Evolutionary conservation across 2,329 filamentous ascomycete genomes (phyloP).

Genomic region (Ophiocordyceps robertsii): DNA sequence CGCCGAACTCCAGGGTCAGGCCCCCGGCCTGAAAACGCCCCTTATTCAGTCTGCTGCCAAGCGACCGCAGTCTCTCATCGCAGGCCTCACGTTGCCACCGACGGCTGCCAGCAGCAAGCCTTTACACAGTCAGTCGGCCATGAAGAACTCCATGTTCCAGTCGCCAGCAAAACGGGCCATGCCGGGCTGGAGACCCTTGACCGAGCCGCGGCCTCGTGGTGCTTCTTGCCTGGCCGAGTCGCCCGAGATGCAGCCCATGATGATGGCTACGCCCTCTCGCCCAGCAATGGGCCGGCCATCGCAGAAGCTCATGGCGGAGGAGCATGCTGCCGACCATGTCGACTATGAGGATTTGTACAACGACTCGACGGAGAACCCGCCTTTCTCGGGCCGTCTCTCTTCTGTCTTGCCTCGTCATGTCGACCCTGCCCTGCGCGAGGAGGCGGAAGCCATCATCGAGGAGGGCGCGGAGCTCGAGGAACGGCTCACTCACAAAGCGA

Average conservation of each 20-base stretch:
- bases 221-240: slow-evolving; percentile 11
- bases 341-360: slow-evolving; percentile 18
- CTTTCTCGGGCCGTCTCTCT: slow-evolving; percentile 32
- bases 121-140: slow-evolving; percentile 21
- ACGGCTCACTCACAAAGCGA: neutral
- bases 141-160: slow-evolving; percentile 34
- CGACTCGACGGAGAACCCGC: slow-evolving; percentile 19
- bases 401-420: slow-evolving; percentile 29
- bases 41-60: slow-evolving; percentile 38
- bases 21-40: slow-evolving; percentile 23
- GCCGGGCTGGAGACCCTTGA: slow-evolving; percentile 18
- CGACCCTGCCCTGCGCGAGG: slow-evolving; percentile 23
- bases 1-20: slow-evolving; percentile 6
- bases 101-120: slow-evolving; percentile 10
- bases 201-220: slow-evolving; percentile 12
- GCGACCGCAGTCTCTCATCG: slow-evolving; percentile 30
- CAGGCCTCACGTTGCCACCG: slow-evolving; percentile 17
- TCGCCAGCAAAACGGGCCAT: slow-evolving; percentile 37
- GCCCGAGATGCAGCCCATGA: slow-evolving; percentile 22
- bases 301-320: slow-evolving; percentile 23
- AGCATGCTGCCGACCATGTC: slow-evolving; percentile 10
- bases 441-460: slow-evolving; percentile 17
- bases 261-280: slow-evolving; percentile 16
- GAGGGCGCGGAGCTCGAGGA: slow-evolving; percentile 2
- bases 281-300: slow-evolving; percentile 15